Percentiles rank a stretch among this genome's conserved stretches.
phyloP scores from a whole-genome alignment of 495 filamentous ascomycete genomes.

The Trichoderma virens region DNA sequence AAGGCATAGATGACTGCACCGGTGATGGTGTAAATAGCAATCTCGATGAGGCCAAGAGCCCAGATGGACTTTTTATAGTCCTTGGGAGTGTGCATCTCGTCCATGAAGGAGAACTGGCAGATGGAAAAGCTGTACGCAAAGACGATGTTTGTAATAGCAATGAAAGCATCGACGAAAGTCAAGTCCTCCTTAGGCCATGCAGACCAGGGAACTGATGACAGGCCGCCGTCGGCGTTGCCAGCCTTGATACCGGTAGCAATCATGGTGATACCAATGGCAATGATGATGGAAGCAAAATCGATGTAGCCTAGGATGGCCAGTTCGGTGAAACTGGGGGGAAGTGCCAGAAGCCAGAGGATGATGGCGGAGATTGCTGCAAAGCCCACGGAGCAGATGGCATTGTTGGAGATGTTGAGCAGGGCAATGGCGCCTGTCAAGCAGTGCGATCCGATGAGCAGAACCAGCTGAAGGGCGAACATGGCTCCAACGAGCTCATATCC shows the following conservation, averaged over 20 bases:
- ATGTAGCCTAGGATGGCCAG: conserved; percentile 55
- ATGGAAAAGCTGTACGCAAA: conserved; percentile 66
- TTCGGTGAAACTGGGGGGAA: conserved; percentile 49
- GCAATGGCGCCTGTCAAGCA: conserved; percentile 66
- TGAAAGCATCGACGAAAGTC: conserved; percentile 41
- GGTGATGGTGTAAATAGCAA: conserved; percentile 58
- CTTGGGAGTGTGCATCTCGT: conserved; percentile 63
- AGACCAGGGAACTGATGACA: conserved; percentile 32
- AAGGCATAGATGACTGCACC: conserved; percentile 67
- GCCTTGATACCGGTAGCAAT: conserved; percentile 53
- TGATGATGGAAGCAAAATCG: conserved; percentile 56
- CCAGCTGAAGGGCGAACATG: conserved; percentile 58
- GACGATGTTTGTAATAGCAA: conserved; percentile 65
- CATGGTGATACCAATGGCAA: conserved; percentile 59
- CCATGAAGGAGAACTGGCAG: conserved; percentile 69
- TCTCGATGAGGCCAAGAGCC: conserved; percentile 57
- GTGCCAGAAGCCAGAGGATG: conserved; percentile 51
- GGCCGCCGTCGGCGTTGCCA: conserved; percentile 23
- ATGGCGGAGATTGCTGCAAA: conserved; percentile 58
- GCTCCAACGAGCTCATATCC: conserved; percentile 58
- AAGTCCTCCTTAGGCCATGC: conserved; percentile 34
- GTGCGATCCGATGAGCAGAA: conserved; percentile 73
- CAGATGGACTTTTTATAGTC: conserved; percentile 62
- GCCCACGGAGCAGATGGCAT: conserved; percentile 59
- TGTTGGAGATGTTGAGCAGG: conserved; percentile 56